A percentile compares a stretch with the other conserved stretches of the same genome.
These are phyloP conservation scores for Candida anutae DNA, from an alignment of 1,139 yeast species.

Conservation along the genomic window DNA sequence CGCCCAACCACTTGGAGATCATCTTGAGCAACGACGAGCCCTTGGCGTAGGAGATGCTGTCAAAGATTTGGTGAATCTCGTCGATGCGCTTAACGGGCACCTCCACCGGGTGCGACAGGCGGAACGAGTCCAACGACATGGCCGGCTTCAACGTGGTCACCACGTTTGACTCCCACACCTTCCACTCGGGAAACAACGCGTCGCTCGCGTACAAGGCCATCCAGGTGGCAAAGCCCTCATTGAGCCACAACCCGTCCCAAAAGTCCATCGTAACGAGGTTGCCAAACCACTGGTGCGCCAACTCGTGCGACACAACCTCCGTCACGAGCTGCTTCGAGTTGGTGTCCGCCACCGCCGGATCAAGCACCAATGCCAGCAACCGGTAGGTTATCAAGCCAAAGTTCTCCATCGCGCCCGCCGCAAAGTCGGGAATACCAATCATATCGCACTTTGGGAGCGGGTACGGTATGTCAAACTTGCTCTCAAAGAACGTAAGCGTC, in stretches of 20 bases:
- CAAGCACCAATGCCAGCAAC: constrained; percentile 44
- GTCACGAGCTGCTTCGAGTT: constrained; percentile 44
- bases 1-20: constrained; percentile 21
- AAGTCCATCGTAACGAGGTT: constrained; percentile 56
- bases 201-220: constrained; percentile 76
- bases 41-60: constrained; percentile 37
- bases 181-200: constrained; percentile 50
- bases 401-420: constrained; percentile 60
- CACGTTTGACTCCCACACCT: constrained; percentile 47
- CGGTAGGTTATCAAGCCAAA: constrained; percentile 53
- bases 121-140: constrained; percentile 43
- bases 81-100: constrained; percentile 48
- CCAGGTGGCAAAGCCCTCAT: constrained; percentile 60
- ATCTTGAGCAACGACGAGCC: constrained; percentile 21
- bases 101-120: constrained; percentile 52
- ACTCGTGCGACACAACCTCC: constrained; percentile 53
- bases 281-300: constrained; percentile 65
- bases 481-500: constrained; percentile 44
- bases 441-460: constrained; percentile 56
- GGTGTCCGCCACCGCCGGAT: constrained; percentile 37
- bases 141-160: constrained; percentile 45
- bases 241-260: constrained; percentile 61
- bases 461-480: constrained; percentile 46
- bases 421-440: constrained; percentile 50
- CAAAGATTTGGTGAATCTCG: constrained; percentile 53